Evolutionary conservation across 2,329 filamentous ascomycete species (phyloP).

Genomic region (Claviceps sp.): DNA sequence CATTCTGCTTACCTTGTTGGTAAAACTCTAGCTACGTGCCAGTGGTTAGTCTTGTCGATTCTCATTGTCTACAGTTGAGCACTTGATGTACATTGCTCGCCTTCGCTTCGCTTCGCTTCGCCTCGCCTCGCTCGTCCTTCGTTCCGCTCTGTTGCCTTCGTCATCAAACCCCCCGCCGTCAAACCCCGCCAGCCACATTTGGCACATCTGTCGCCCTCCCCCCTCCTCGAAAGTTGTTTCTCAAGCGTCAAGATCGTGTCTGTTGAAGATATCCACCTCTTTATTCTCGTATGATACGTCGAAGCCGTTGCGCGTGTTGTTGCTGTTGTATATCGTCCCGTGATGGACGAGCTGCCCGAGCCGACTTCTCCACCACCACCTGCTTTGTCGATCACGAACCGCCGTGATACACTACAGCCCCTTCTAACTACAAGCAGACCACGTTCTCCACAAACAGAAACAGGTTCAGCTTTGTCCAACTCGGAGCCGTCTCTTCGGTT

Average conservation of each 20-base stretch:
- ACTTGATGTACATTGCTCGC: background rate
- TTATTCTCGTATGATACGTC: slow-evolving; percentile 13
- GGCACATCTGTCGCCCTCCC: background rate
- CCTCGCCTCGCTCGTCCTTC: background rate
- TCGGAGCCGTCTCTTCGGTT: slow-evolving; percentile 42
- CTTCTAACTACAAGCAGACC: slow-evolving; percentile 11
- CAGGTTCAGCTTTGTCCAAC: slow-evolving; percentile 17
- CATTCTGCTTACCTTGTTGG: too few species aligned
- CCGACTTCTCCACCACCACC: slow-evolving; percentile 11
- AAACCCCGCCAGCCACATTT: background rate
- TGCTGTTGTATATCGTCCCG: slow-evolving; percentile 21
- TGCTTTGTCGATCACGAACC: slow-evolving; percentile 15
- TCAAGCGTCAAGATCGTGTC: too few species aligned
- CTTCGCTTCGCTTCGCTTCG: background rate
- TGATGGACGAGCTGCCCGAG: slow-evolving; percentile 37
- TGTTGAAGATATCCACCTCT: background rate
- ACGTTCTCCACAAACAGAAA: slow-evolving; percentile 7
- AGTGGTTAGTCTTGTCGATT: slow-evolving; percentile 4
- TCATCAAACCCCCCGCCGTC: background rate
- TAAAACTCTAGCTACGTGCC: slow-evolving; percentile 1
- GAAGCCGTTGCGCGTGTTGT: slow-evolving; percentile 5
- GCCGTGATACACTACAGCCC: slow-evolving; percentile 16
- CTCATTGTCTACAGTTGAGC: slow-evolving; percentile 4
- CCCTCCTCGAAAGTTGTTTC: background rate
- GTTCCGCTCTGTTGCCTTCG: slow-evolving; percentile 1